Evolutionary conservation across 768 basidiomycete genomes (phyloP), one percentile per base, ranked within the genome.

Genomic region (Solioccasus polychromus): DNA sequence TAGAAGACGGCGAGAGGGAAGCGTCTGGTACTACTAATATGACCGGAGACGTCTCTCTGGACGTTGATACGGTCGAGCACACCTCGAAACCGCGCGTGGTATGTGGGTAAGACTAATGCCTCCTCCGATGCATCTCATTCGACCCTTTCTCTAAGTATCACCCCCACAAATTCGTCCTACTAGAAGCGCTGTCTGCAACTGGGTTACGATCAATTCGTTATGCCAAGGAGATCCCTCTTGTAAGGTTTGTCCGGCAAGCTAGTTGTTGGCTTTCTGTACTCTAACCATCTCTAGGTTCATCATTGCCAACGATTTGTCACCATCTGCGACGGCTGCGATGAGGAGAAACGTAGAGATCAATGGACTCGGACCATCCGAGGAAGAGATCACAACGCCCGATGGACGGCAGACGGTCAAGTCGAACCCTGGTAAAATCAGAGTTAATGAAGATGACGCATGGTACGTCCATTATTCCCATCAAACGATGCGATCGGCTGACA

Each of bases 361-460:
- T 59, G 82, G 77, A 4, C 75, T 96, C 11, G 78, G 71, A 15
- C 63, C 64, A 1, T 54, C 47, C n/a, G 35, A 57, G 17, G 67
- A 67, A 32, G 54, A 57, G 35, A 49, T 42, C 38, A 52, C 44
- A 17, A 39, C 24, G 3, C 15, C 47, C 1, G 52, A 53, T 5
- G 53, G 40, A 20, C 52, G 53, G 10, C 39, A 4, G 25, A 53
- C 45, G 44, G 22, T 40, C 10, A 45, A 36, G 38, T 50, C 55
- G 43, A 50, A 51, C 17, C 59, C 51, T 57, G 75, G 77, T 14
- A 85, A 82, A 66, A 82, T 98, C 19, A 73, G 78, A 51, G 78
- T 96, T 14, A 92, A 92, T 52, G 85, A 98, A 67, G 92, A 91
- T 2, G 95, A 99, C 67, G 96, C 95, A 10, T 92, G 91, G 94